Evolutionary conservation across 2,329 filamentous ascomycete species (phyloP).

Genomic region (Didymella exigua): DNA sequence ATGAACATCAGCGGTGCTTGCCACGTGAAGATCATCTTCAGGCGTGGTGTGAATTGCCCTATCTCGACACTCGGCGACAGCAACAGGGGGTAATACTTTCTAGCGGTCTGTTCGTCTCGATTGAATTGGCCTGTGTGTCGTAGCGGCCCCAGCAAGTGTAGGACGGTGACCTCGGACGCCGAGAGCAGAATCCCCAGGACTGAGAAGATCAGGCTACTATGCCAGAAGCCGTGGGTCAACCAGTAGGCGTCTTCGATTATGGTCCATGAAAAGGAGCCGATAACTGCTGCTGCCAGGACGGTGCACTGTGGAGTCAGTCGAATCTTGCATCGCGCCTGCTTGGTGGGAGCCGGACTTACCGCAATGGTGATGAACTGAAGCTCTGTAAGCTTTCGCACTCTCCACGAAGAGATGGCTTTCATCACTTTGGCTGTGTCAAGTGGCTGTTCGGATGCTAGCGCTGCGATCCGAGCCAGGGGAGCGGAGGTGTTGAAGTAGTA

Average conservation of each 20-base stretch:
- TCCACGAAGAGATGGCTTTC: constrained; percentile 11
- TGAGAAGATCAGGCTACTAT: constrained; percentile 17
- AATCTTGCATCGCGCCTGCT: no score
- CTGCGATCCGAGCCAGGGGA: constrained; percentile 14
- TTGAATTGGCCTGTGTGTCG: background rate
- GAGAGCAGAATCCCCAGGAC: constrained; percentile 19
- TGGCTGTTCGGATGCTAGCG: constrained; percentile 1
- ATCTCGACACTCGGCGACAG: background rate
- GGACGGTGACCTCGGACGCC: constrained; percentile 10
- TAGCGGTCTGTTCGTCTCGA: background rate
- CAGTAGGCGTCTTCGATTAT: constrained; percentile 19
- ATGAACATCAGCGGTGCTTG: constrained; percentile 24
- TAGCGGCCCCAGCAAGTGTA: background rate
- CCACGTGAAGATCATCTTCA: constrained; percentile 24
- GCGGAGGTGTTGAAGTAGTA: constrained; percentile 20
- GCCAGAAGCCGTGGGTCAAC: constrained; percentile 22
- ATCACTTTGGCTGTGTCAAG: background rate
- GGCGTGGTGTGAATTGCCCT: constrained; percentile 2
- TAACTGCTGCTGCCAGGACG: constrained; percentile 20
- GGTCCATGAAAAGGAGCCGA: constrained; percentile 22
- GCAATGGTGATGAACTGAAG: constrained; percentile 22
- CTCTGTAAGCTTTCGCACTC: constrained; percentile 18
- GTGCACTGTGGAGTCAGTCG: constrained; percentile 10
- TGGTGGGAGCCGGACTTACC: constrained; percentile 1
- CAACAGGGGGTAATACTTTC: no score